Evolutionary conservation across 2,329 filamentous ascomycete genomes (phyloP).

Genomic region (Diaporthe helianthi): DNA sequence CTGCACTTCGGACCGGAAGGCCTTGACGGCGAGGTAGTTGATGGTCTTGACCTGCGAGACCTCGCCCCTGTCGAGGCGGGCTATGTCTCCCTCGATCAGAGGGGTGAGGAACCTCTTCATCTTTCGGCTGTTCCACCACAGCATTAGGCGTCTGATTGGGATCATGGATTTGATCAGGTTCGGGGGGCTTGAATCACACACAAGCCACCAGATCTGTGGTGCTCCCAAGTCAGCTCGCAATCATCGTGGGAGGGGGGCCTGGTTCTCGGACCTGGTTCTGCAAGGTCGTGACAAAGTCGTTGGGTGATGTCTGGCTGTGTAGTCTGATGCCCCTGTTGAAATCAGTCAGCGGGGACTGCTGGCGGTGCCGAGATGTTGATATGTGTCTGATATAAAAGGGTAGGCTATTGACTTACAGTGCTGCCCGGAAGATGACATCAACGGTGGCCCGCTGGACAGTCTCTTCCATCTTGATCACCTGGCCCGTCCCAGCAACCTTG

Average conservation of each 20-base stretch:
- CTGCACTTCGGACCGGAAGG: constrained; percentile 37
- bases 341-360: not conserved
- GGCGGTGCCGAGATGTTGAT: not conserved
- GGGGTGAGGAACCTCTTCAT: constrained; percentile 41
- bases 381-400: not conserved
- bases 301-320: constrained; percentile 31
- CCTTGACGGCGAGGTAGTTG: constrained; percentile 40
- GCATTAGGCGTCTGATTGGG: constrained; percentile 36
- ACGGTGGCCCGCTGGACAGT: constrained; percentile 15
- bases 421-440: constrained; percentile 41
- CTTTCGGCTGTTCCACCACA: constrained; percentile 41
- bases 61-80: constrained; percentile 36
- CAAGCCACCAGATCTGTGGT: constrained; percentile 34
- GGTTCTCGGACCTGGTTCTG: constrained; percentile 6
- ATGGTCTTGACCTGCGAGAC: constrained; percentile 39
- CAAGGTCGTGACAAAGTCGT: constrained; percentile 31
- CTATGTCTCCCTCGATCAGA: constrained; percentile 39
- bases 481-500: not conserved
- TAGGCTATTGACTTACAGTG: constrained; percentile 38
- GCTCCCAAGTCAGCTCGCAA: not conserved
- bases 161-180: constrained; percentile 28
- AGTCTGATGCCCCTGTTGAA: constrained; percentile 29
- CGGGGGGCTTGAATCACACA: constrained; percentile 20
- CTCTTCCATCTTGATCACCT: constrained; percentile 26
- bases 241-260: not conserved